phyloP scores from a whole-genome alignment of 106 monocot species.

The Dioscorea zingiberensis region DNA sequence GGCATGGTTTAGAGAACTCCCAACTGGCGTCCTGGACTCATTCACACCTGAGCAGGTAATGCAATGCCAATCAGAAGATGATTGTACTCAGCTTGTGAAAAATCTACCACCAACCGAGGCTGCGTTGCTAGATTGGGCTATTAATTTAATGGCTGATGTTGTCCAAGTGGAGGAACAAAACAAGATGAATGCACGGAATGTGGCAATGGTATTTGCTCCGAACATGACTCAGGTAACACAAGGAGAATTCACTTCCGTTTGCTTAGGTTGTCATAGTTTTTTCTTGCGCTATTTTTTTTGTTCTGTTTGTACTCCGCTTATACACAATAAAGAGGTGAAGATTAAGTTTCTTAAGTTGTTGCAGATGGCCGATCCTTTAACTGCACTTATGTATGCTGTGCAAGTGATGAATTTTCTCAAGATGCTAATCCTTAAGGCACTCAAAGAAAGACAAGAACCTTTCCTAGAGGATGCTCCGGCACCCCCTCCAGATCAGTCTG shows the following conservation, averaged over 20 bases:
- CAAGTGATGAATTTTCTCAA: slow-evolving; percentile 66
- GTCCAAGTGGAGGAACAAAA: slow-evolving; percentile 51
- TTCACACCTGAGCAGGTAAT: slow-evolving; percentile 52
- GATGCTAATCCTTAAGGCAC: slow-evolving; percentile 24
- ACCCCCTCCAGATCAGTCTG: slow-evolving; percentile 8
- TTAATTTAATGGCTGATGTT: slow-evolving; percentile 75
- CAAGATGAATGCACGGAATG: slow-evolving; percentile 70
- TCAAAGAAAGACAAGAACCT: slow-evolving; percentile 31
- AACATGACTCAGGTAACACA: slow-evolving; percentile 59
- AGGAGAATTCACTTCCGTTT: background rate
- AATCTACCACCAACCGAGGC: slow-evolving; percentile 47
- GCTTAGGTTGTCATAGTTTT: background rate
- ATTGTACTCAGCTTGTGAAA: slow-evolving; percentile 42
- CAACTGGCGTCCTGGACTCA: slow-evolving; percentile 54
- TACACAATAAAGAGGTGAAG: too few species aligned
- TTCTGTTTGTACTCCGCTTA: background rate
- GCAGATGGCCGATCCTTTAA: slow-evolving; percentile 56
- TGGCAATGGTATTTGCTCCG: slow-evolving; percentile 71
- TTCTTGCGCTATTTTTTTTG: background rate
- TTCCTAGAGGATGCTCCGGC: background rate
- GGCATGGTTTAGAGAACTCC: slow-evolving; percentile 84
- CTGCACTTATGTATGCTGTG: slow-evolving; percentile 53
- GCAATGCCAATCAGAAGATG: slow-evolving; percentile 65
- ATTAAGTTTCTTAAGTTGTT: background rate
- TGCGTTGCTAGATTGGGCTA: slow-evolving; percentile 65